Evolutionary conservation across 148 eudicot genomes (phyloP).

Genomic region (Oxyria digyna): DNA sequence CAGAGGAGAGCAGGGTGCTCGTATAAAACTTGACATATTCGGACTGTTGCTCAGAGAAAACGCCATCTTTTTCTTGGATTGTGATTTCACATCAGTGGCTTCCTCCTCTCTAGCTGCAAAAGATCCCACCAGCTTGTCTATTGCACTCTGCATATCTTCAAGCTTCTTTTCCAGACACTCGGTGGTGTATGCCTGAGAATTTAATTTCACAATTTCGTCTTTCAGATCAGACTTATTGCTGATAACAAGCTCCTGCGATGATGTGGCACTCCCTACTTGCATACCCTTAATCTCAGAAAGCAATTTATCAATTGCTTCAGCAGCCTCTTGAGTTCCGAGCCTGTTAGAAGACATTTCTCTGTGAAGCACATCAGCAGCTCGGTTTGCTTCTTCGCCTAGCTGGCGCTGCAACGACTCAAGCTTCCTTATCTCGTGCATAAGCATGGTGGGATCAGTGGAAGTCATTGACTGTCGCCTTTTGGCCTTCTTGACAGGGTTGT

Average conservation of each 20-base stretch:
- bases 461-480: constrained; percentile 48
- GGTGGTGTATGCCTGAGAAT: constrained; percentile 47
- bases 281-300: constrained; percentile 70
- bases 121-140: constrained; percentile 52
- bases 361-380: constrained; percentile 79
- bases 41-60: constrained; percentile 52
- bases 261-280: constrained; percentile 33
- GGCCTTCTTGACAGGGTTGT: constrained; percentile 30
- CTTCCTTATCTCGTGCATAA: constrained; percentile 76
- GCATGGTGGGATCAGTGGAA: constrained; percentile 56
- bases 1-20: constrained; percentile 80
- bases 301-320: constrained; percentile 70
- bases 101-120: constrained; percentile 36
- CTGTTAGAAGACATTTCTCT: constrained; percentile 72
- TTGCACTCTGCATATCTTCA: constrained; percentile 73
- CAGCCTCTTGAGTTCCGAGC: constrained; percentile 61
- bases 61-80: constrained; percentile 42
- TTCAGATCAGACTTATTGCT: constrained; percentile 55
- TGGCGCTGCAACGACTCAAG: constrained; percentile 84
- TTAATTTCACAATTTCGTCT: constrained; percentile 71
- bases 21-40: constrained; percentile 52
- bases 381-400: constrained; percentile 96
- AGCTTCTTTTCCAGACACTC: constrained; percentile 81
- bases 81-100: not conserved
- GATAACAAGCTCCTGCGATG: constrained; percentile 38